Conservation (phyloP, 345 rosid genomes). For the Corymbia maculata region DNA sequence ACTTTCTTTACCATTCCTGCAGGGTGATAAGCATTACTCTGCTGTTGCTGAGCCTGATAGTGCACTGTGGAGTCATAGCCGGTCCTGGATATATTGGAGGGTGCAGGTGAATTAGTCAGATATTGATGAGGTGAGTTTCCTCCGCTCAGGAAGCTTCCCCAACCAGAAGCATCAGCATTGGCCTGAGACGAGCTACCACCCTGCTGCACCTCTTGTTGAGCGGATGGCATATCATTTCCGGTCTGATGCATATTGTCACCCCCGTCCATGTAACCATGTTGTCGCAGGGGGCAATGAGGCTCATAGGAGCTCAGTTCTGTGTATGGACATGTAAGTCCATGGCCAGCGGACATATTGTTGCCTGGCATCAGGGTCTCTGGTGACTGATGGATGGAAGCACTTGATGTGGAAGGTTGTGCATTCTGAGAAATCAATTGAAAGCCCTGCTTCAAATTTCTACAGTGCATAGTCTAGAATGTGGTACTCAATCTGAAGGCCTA, state of each 20-base stretch:
- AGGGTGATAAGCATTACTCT: background rate
- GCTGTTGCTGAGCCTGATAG: background rate
- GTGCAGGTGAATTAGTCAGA: background rate
- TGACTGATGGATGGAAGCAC: background rate
- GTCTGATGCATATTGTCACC: background rate
- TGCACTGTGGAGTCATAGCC: background rate
- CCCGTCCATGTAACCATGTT: background rate
- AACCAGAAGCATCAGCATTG: background rate
- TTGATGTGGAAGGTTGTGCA: background rate
- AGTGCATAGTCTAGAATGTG: background rate
- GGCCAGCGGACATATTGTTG: background rate
- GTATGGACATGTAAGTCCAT: background rate
- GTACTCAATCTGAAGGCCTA: background rate
- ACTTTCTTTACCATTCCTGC: background rate
- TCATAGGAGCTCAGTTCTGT: background rate
- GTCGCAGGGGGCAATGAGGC: background rate
- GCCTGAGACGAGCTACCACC: background rate
- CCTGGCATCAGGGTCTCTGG: background rate
- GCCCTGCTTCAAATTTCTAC: background rate
- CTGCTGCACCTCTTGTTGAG: background rate
- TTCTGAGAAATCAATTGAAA: background rate
- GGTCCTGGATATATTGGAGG: background rate
- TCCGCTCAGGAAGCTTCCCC: background rate
- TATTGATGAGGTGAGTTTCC: background rate
- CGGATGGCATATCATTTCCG: background rate